Evolutionary conservation across 495 filamentous ascomycete species (phyloP), one percentile per base, ranked within the genome.

Genomic region (Friedmanniomyces simplex): DNA sequence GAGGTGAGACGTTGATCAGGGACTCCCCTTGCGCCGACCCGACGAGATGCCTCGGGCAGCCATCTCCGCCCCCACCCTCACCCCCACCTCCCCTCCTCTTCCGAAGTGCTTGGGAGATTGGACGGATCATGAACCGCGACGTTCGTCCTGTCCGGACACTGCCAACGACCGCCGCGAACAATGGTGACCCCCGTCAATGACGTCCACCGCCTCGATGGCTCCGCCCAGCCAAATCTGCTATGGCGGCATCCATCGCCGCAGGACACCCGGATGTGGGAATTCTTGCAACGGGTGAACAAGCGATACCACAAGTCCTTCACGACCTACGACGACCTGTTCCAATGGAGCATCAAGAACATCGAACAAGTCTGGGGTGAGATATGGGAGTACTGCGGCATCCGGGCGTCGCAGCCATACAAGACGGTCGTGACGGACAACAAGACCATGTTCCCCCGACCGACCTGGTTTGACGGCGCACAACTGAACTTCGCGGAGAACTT

Each of bases 401-500:
- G 76, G 53, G 79, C 86, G 16, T 85, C 86, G n/a, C 69, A 71
- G 60, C 71, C 74, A 3, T 89, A 82, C 68, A 69, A 77, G 14
- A 67, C 77, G 60, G 86, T 89, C 24, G 72, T 96, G 14, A 76
- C 83, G 30, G 70, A 79, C 30, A 67, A 78, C 48, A 74, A 82
- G 1, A 69, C 78, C 20, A 84, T 98, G 72, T 96, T 93, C 65
- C 93, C 93, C 13, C 80, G 87, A 39, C 90, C 93, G 1, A 71
- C 77, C 25, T 96, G 95, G 75, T 98, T 95, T 67, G 68, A 79
- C 41, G 86, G 84, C 7, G 81, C 86, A 20, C 81, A 72, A 47
- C 73, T 95, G 54, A 96, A 96, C 66, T 95, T 95, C 68, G 89
- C 90, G 22, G 87, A 95, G 73, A 96, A 96, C 69, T 77, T 96